Conservation (phyloP, 345 rosid species). For the Laguncularia racemosa region DNA sequence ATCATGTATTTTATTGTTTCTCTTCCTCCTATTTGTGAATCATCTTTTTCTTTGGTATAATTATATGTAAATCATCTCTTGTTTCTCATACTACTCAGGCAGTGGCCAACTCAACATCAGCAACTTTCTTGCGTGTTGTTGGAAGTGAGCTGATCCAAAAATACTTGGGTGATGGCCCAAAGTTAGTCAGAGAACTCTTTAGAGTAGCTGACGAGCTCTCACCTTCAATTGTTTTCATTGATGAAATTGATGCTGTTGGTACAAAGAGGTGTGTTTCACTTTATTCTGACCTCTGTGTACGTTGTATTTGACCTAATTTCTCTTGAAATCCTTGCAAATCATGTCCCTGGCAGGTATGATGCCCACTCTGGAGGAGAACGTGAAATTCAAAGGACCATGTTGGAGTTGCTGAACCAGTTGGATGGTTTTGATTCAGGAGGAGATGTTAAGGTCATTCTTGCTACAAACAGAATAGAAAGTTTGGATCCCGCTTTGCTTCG, state of each 20-base stretch:
- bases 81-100: constrained; percentile 43
- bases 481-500: constrained; percentile 98
- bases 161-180: constrained; percentile 96
- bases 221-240: constrained; percentile 93
- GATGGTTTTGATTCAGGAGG: constrained; percentile 98
- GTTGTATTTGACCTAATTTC: background rate
- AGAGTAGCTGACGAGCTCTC: constrained; percentile 95
- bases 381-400: constrained; percentile 98
- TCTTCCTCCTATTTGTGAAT: too few species aligned
- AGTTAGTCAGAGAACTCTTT: constrained; percentile 90
- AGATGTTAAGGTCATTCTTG: constrained; percentile 95
- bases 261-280: constrained; percentile 62
- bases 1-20: too few species aligned
- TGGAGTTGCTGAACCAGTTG: constrained; percentile 86
- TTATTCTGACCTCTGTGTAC: background rate
- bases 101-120: constrained; percentile 94
- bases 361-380: constrained; percentile 98
- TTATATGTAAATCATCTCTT: too few species aligned
- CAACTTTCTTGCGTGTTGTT: constrained; percentile 93
- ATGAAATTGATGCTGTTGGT: constrained; percentile 98
- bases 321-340: background rate
- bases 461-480: constrained; percentile 90
- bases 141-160: constrained; percentile 97
- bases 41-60: too few species aligned
- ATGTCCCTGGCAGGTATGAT: constrained; percentile 48